Base-by-base conservation (phyloP, 2,329 filamentous ascomycete genomes). In the Fusarium foetens region DNA sequence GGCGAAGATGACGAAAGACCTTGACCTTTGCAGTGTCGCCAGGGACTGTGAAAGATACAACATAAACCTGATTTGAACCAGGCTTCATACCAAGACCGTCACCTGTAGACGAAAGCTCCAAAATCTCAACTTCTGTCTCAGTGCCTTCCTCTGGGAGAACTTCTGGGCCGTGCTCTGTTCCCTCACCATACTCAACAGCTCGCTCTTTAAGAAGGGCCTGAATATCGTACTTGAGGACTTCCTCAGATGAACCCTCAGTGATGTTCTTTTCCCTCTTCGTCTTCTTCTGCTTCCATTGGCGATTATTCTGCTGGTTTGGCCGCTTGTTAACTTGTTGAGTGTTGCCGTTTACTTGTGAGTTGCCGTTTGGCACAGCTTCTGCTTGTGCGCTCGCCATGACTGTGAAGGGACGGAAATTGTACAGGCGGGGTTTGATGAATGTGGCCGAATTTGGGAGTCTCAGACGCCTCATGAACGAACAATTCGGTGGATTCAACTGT, bases 11-110 rank as follows among this genome's bases (percentile, higher is more conserved):
- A 58, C 89, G 92, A 80, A 92, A 91, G 48, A 97, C 90, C 80
- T 94, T 97, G 69, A 93, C 92, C 64, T 88, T 90, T 66, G 93
- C 91, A 6, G 85, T 87, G 81, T 99, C 96, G 35, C 96, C 96
- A 0, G 96, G 95, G 4, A 95, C 88, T 27, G 92, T 89, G 79
- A 98, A 99, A 8, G 95, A 94, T 3, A 98, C 92, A 55, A 96
- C 91, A 78, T 95, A 98, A 80, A 98, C 86, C 66, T 87, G 88
- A 60, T 81, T 77, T 82, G 83, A 92, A 66, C 89, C 87, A 33
- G 89, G 83, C n/a, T 89, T 88, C 64, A 93, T 85, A 8, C 93
- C 96, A 62, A 99, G 87, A 6, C 94, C 96, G 75, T 98, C 96
- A 58, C 96, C 96, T 0, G 94, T 97, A 0, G 95, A 98, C 0